Evolutionary conservation across 2,329 filamentous ascomycete genomes (phyloP).

Genomic region (Whalleya microplaca): DNA sequence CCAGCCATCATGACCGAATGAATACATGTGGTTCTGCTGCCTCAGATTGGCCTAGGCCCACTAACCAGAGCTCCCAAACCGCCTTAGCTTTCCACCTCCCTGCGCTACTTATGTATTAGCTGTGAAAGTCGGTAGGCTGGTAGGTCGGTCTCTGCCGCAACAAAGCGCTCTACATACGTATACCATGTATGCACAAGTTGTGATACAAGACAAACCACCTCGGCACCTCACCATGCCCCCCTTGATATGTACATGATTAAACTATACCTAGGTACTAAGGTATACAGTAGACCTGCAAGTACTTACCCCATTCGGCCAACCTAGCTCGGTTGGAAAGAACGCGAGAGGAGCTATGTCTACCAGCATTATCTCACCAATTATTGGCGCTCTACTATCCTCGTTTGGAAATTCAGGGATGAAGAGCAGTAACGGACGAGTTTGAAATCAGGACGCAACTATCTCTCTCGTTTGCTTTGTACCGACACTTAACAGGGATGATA

Average conservation of each 20-base stretch:
- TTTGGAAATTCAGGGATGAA: not conserved
- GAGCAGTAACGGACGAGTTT: not conserved
- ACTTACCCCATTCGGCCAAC: not conserved
- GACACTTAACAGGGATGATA: conserved; percentile 26
- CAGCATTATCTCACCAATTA: not conserved
- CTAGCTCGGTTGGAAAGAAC: too few species aligned
- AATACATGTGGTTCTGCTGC: not conserved
- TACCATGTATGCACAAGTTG: too few species aligned
- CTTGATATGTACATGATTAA: too few species aligned
- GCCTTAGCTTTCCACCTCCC: conserved; percentile 1
- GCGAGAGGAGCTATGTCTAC: not conserved
- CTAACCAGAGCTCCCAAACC: not conserved
- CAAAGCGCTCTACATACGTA: conserved; percentile 21
- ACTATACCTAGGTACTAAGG: too few species aligned
- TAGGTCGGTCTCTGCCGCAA: conserved; percentile 16
- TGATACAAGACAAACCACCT: not conserved
- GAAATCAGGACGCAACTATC: not conserved
- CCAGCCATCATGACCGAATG: too few species aligned
- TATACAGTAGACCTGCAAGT: not conserved
- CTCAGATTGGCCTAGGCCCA: conserved; percentile 9
- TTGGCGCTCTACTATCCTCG: not conserved
- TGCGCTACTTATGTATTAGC: not conserved
- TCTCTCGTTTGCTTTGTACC: too few species aligned
- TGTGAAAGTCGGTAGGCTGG: too few species aligned
- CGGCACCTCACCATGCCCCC: not conserved